These are phyloP conservation scores for Crinitomyces ghanaensis DNA, from an alignment of 805 yeast genomes.

Conservation along the genomic window DNA sequence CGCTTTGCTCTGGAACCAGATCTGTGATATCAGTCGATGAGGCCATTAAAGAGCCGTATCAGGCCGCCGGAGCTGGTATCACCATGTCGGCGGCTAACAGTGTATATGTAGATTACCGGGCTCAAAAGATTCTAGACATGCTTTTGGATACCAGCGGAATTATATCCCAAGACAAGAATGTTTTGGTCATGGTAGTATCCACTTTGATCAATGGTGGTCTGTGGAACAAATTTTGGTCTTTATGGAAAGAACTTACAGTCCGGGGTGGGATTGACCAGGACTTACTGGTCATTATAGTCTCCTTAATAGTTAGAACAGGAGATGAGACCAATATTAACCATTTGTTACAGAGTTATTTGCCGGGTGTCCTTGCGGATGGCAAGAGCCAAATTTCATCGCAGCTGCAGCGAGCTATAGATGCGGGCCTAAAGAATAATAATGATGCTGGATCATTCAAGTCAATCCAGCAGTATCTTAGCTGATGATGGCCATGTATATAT, in stretches of 20 bases:
- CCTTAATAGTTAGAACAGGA: constrained; percentile 23
- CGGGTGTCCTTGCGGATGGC: constrained; percentile 11
- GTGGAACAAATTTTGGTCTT: constrained; percentile 24
- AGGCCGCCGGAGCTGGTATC: constrained; percentile 6
- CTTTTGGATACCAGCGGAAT: constrained; percentile 6
- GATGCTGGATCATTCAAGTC: too few species aligned
- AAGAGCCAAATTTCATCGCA: too few species aligned
- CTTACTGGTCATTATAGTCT: constrained; percentile 16
- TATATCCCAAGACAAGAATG: too few species aligned
- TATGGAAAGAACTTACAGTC: constrained; percentile 15
- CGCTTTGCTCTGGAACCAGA: constrained; percentile 14
- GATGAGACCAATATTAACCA: constrained; percentile 15
- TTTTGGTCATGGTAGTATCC: constrained; percentile 18
- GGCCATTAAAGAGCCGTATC: constrained; percentile 17
- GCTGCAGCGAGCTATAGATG: too few species aligned
- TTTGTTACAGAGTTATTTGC: constrained; percentile 17
- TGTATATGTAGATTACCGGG: constrained; percentile 14
- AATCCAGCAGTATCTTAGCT: too few species aligned
- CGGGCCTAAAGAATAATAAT: too few species aligned
- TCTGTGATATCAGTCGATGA: constrained; percentile 11
- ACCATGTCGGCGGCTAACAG: too few species aligned
- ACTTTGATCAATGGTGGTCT: constrained; percentile 19
- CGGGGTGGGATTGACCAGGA: constrained; percentile 13
- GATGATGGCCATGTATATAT: too few species aligned
- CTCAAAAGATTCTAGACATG: constrained; percentile 8